Conservation (phyloP, 805 yeast genomes). For the Komagataella pastoris region DNA sequence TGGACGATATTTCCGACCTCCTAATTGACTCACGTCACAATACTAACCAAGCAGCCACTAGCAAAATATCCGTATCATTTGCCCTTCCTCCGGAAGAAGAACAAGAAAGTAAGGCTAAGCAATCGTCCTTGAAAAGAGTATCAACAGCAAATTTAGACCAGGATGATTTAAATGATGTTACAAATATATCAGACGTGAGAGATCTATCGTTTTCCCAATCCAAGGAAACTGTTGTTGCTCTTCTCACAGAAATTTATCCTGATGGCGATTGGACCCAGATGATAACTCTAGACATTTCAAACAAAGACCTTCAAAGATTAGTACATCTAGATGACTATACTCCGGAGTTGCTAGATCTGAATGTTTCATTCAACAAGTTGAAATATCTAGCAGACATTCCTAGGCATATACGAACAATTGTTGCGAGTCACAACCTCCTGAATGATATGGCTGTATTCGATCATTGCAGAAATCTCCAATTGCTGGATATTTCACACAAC, state of each 20-base stretch:
- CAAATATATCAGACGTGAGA: conserved; percentile 21
- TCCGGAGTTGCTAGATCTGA: conserved; percentile 25
- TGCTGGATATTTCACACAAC: conserved; percentile 26
- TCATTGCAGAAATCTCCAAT: conserved; percentile 25
- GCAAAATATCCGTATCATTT: not conserved
- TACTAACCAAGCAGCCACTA: not conserved
- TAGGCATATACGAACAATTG: conserved; percentile 19
- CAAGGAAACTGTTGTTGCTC: conserved; percentile 26
- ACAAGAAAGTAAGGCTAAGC: not conserved
- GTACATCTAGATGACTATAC: conserved; percentile 28
- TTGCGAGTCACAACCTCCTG: conserved; percentile 24
- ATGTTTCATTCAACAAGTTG: conserved; percentile 28
- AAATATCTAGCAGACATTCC: conserved; percentile 34
- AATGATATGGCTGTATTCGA: conserved; percentile 26
- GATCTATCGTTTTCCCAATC: conserved; percentile 36
- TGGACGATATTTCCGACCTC: not conserved
- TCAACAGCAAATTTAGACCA: conserved; percentile 7
- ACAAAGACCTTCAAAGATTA: conserved; percentile 22
- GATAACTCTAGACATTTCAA: conserved; percentile 21
- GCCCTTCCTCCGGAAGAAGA: not conserved
- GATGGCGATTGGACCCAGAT: conserved; percentile 29
- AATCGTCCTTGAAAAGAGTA: not conserved
- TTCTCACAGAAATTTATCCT: conserved; percentile 29
- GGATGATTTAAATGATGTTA: conserved; percentile 14
- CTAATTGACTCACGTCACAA: not conserved